A percentile compares a stretch with the other conserved stretches of the same genome.
Conservation (phyloP, 1,284 basidiomycete species). For the Erythrobasidium hasegawianum region DNA sequence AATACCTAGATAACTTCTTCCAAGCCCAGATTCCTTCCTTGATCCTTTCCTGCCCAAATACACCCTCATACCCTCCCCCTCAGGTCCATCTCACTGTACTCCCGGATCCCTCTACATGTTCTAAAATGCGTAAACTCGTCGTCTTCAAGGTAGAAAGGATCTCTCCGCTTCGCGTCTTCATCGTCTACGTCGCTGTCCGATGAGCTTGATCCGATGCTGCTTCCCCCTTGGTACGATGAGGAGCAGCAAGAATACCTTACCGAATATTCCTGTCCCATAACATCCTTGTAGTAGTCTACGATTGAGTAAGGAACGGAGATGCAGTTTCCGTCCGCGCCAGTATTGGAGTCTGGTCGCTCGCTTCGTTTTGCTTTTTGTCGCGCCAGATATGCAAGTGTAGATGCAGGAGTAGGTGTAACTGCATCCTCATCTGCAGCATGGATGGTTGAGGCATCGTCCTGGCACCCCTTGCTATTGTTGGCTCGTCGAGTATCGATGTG, state of each 20-base stretch:
- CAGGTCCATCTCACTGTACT: neutral
- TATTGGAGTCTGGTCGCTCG: neutral
- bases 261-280: neutral
- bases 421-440: neutral
- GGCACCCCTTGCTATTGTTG: too few relatives aligned
- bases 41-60: too few relatives aligned
- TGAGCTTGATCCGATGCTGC: neutral
- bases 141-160: constrained; percentile 7
- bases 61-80: neutral
- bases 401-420: neutral
- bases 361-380: neutral
- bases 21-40: too few relatives aligned
- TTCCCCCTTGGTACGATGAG: too few relatives aligned
- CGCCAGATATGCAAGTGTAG: neutral
- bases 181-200: neutral
- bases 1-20: too few relatives aligned
- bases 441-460: too few relatives aligned
- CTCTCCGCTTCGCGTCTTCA: neutral
- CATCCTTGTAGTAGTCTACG: neutral
- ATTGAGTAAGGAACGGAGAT: neutral
- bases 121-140: neutral
- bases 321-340: neutral
- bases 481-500: too few relatives aligned
- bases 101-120: neutral
- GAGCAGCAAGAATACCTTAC: neutral